Evolutionary conservation across 768 basidiomycete genomes (phyloP).

Genomic region (Termitomyces heimii): DNA sequence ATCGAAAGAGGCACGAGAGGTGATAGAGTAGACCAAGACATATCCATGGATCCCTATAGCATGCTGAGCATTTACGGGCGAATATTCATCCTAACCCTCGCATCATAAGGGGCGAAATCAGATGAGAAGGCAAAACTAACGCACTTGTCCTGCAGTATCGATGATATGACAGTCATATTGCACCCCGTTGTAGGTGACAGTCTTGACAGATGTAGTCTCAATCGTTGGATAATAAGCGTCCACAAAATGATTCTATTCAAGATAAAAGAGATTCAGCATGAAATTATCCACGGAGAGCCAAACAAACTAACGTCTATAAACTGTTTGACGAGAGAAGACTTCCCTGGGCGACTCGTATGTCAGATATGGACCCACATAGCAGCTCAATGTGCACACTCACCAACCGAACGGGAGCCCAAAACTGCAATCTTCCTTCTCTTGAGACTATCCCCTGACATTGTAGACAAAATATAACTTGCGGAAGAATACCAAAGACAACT

Average conservation of each 20-base stretch:
- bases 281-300: neutral
- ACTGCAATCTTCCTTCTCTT: slow-evolving; percentile 89
- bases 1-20: slow-evolving; percentile 84
- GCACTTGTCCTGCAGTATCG: slow-evolving; percentile 94
- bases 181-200: slow-evolving; percentile 78
- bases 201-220: slow-evolving; percentile 83
- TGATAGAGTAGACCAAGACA: slow-evolving; percentile 93
- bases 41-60: slow-evolving; percentile 97
- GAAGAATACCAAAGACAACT: slow-evolving; percentile 8
- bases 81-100: slow-evolving; percentile 81
- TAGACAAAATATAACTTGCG: slow-evolving; percentile 4
- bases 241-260: slow-evolving; percentile 66
- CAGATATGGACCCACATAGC: neutral
- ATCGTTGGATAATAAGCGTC: slow-evolving; percentile 96
- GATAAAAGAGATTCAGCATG: neutral
- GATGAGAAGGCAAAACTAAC: slow-evolving; percentile 14
- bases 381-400: slow-evolving; percentile 37
- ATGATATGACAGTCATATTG: slow-evolving; percentile 97
- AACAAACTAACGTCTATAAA: slow-evolving; percentile 61
- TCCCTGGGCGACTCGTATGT: slow-evolving; percentile 48
- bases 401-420: slow-evolving; percentile 85
- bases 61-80: slow-evolving; percentile 88
- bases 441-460: slow-evolving; percentile 30
- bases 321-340: slow-evolving; percentile 92
- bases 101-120: neutral